A percentile compares a stretch with the other conserved stretches of the same genome.
These are phyloP conservation scores for Sutorius eximius DNA, from an alignment of 1,284 basidiomycete genomes.

Conservation along the genomic window DNA sequence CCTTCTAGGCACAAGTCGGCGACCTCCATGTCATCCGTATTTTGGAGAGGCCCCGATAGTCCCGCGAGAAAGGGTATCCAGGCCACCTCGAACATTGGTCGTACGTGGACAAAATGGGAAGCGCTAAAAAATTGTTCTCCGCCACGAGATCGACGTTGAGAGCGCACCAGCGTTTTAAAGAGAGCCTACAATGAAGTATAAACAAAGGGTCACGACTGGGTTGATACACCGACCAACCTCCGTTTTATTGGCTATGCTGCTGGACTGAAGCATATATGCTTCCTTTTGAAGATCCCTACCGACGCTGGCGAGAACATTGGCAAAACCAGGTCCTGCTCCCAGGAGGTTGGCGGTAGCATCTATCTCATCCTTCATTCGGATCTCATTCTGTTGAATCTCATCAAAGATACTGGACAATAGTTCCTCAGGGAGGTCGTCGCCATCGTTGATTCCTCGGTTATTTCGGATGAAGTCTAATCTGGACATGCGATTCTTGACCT, in stretches of 20 bases:
- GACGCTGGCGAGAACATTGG: slow-evolving; percentile 80
- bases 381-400: slow-evolving; percentile 89
- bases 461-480: slow-evolving; percentile 89
- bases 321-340: slow-evolving; percentile 67
- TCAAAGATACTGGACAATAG: slow-evolving; percentile 79
- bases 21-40: slow-evolving; percentile 88
- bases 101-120: slow-evolving; percentile 91
- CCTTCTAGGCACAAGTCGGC: slow-evolving; percentile 93
- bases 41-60: slow-evolving; percentile 88
- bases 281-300: slow-evolving; percentile 93
- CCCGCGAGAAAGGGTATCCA: slow-evolving; percentile 98
- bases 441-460: slow-evolving; percentile 94
- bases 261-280: slow-evolving; percentile 90
- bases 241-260: slow-evolving; percentile 93
- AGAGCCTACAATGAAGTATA: slow-evolving; percentile 57
- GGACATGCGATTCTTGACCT: slow-evolving; percentile 91
- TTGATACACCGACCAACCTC: slow-evolving; percentile 53
- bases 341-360: slow-evolving; percentile 55
- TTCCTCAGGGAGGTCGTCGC: slow-evolving; percentile 84
- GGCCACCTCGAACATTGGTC: slow-evolving; percentile 97
- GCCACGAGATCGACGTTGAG: slow-evolving; percentile 75
- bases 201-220: neutral
- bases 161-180: slow-evolving; percentile 86
- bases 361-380: slow-evolving; percentile 96
- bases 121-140: slow-evolving; percentile 92